Evolutionary conservation across 768 basidiomycete species (phyloP), one percentile per base, ranked within the genome.

Genomic region (Termitomyces sp.): DNA sequence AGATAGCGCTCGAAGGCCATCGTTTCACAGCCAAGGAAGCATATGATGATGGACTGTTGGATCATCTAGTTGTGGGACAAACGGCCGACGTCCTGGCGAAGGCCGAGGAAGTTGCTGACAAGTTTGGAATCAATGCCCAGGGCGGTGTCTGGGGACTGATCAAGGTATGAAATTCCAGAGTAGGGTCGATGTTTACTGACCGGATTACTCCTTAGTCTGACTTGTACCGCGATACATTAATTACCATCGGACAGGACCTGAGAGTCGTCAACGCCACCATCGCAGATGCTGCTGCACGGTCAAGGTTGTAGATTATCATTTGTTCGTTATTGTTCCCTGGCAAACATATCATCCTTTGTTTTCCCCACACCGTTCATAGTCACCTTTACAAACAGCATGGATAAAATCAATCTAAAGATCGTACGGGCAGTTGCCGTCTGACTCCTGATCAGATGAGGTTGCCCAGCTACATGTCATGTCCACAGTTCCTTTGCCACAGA

Each of bases 1-100:
- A 89, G 64, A 84, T 93, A 42, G 83, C 84, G 12, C 74, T 95
- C 2, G 90, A 92, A 62, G 94, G 89, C 0, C 80, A 91, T 63
- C 80, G 88, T 41, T 94, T 90, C 67, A 83, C 86, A 0, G 82
- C 92, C 2, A 55, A 71, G 6, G 92, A 95, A 65, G 86, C 89
- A 2, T 73, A 85, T 8, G 70, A 77, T 19, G 76, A 75, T 19
- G 88, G 88, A 3, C 70, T 94, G 12, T 70, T 95, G 19, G 94
- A 95, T 67, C 73, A 84, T 55, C 64, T 92, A 34, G 85, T 85
- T 5, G 74, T 75, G 19, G 84, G 83, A 0, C 82, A 82, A 28
- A 86, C 85, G 12, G 73, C 72, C 17, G 78, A 73, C 37, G 77
- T 94, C 5, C 63, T 91, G 17, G 75, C 75, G 23, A 84, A 84